phyloP scores from a whole-genome alignment of 2,329 filamentous ascomycete genomes.

The Teratosphaeria pseudoeucalypti region DNA sequence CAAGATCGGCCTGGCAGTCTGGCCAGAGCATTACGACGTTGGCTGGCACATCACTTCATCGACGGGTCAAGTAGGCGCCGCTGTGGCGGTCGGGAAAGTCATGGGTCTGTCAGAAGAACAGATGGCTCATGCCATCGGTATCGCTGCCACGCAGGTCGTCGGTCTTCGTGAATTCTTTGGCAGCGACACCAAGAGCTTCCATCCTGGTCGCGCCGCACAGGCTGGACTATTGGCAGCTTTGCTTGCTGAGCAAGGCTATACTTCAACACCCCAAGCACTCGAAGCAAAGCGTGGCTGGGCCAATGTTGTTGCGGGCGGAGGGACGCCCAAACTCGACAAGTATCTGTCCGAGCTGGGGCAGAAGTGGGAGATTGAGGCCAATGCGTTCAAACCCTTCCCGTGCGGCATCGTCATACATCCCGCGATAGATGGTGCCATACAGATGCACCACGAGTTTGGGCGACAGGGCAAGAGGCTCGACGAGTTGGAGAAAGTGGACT shows the following conservation, averaged over 20 bases:
- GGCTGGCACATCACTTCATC: slow-evolving; percentile 49
- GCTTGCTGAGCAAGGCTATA: slow-evolving; percentile 40
- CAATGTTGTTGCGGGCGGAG: slow-evolving; percentile 37
- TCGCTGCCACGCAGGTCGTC: slow-evolving; percentile 44
- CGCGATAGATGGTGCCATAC: slow-evolving; percentile 42
- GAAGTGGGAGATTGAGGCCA: slow-evolving; percentile 44
- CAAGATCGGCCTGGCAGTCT: slow-evolving; percentile 43
- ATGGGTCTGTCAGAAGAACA: slow-evolving; percentile 30
- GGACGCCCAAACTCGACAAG: slow-evolving; percentile 29
- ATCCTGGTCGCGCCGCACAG: slow-evolving; percentile 44
- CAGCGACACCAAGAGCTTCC: slow-evolving; percentile 46
- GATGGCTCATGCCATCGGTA: slow-evolving; percentile 42
- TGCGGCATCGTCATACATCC: slow-evolving; percentile 50
- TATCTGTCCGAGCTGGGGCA: slow-evolving; percentile 28
- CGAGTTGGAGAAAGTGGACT: slow-evolving; percentile 32
- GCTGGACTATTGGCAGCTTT: slow-evolving; percentile 40
- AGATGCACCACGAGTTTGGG: slow-evolving; percentile 33
- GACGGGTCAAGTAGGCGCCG: slow-evolving; percentile 43
- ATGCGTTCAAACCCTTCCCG: slow-evolving; percentile 48
- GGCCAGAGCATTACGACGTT: slow-evolving; percentile 44
- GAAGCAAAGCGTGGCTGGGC: slow-evolving; percentile 47
- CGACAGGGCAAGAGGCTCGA: slow-evolving; percentile 20
- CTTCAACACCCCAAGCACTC: slow-evolving; percentile 36
- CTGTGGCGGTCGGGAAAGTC: slow-evolving; percentile 42
- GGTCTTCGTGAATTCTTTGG: slow-evolving; percentile 48